Evolutionary conservation across 2,329 filamentous ascomycete genomes (phyloP), one percentile per base, ranked within the genome.

Genomic region (Penicillium hesseltinei): DNA sequence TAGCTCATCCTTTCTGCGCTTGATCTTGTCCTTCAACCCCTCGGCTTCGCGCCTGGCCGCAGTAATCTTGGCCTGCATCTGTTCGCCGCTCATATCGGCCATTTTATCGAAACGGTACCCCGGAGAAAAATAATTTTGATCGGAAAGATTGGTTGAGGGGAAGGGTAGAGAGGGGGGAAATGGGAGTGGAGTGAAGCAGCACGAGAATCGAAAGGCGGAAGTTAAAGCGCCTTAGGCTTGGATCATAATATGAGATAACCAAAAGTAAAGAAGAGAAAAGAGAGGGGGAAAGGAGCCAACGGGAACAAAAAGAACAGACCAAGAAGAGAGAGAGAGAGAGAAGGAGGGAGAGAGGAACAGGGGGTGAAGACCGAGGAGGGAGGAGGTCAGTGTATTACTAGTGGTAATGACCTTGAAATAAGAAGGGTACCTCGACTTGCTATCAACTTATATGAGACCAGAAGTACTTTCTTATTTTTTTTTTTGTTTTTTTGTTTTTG

Each of bases 1-100:
- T 69, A 99, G 86, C 81, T 97, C 94, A 85, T 99, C 94, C 89
- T 97, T 97, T 87, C 96, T 96, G 80, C 92, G 88, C 88, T 97
- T 97, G 86, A 97, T 97, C 78, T 91, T 89, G 77, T 97, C 93
- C 84, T 97, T 97, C 69, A 97, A 82, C 53, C 90, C 92, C 83
- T 97, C 94, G 71, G 94, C 94, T 84, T 99, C 94, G 82, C 94
- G 91, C 78, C 94, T 88, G 76, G 94, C 93, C 73, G 90, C 88
- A 73, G 91, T 89, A 71, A 94, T 93, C 79, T 89, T 89, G 80
- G 92, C 89, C 84, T 97, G 93, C 87, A 97, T 96, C 67, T 80
- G 78, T 72, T 81, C 78, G 69, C 77, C 75, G 65, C 74, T 77
- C 76, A 80, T 78, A 65, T 79, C 77, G 73, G 76, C 75, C 77